Evolutionary conservation across 1,284 basidiomycete genomes (phyloP), one percentile per base, ranked within the genome.

Genomic region (Takashimella koratensis): DNA sequence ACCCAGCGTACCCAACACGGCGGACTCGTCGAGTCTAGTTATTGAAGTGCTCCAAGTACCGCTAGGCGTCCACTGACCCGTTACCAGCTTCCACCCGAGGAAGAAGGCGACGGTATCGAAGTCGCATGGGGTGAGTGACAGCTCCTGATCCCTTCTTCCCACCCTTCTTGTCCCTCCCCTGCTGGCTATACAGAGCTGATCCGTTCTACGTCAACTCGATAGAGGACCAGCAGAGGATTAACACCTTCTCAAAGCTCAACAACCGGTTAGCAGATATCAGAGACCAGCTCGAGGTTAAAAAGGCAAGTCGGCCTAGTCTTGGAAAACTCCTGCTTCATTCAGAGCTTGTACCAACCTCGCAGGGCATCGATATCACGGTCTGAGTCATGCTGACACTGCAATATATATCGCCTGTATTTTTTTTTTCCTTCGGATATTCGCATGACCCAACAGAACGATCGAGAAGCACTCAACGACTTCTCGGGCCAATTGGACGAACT

Each of bases 181-280:
- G n/a, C 25, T 46, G 12, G 44, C 40, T 39, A 22, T 43, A 54
- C 27, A 40, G 36, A 44, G 13, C 48, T 24, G 40, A 36, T 30
- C 22, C 30, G 25, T 23, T 36, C 30, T 36, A 2, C 8, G 25
- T 40, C 30, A 19, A n/a, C 46, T 25, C 21, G 26, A n/a, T 64
- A 91, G 89, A 93, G 81, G 94, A 98, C 75, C 94, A 98, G 75
- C 85, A 92, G 65, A 81, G 83, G 19, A 98, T 98, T 78, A 97
- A 90, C 77, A 81, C 83, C 0, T 98, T 98, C 73, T 95, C 90
- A 0, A 93, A 92, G 68, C 80, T 95, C 45, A 97, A 97, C 72
- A 85, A 84, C 4, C 83, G 90, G 41, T 74, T 88, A 53, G 81
- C 84, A 10, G 81, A 83, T 44, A 80, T 93, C 40, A 83, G 88